These are phyloP conservation scores for Cryoendolithus antarcticus DNA, from an alignment of 2,329 filamentous ascomycete species.

Conservation along the genomic window DNA sequence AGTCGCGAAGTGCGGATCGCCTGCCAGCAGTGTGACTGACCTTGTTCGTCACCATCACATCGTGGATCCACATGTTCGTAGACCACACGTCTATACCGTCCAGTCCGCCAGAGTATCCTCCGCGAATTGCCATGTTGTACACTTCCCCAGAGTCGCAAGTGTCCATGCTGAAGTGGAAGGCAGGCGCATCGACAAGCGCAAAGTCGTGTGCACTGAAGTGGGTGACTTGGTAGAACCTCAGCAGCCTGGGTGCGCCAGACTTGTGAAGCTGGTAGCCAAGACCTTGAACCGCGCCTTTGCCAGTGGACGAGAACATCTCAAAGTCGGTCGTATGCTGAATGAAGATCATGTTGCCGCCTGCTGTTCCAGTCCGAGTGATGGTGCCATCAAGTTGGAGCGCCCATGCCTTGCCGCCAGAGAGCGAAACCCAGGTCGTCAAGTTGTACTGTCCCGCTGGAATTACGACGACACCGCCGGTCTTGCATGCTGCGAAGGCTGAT, in stretches of 20 bases:
- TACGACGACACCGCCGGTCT: conserved; percentile 37
- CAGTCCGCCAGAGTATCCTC: conserved; percentile 39
- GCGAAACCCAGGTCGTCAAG: conserved; percentile 37
- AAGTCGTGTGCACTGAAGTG: conserved; percentile 40
- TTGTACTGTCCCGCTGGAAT: conserved; percentile 40
- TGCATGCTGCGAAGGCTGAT: conserved; percentile 39
- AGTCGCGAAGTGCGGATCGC: no score
- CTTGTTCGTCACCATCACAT: conserved; percentile 50
- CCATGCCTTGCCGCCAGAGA: conserved; percentile 36
- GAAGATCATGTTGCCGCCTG: conserved; percentile 41
- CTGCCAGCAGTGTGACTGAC: conserved; percentile 12
- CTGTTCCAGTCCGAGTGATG: conserved; percentile 40
- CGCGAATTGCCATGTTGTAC: conserved; percentile 45
- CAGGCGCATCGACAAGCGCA: conserved; percentile 36
- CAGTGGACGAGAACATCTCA: conserved; percentile 41
- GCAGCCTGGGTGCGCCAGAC: conserved; percentile 30
- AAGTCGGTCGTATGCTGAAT: conserved; percentile 40
- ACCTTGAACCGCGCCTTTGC: conserved; percentile 41
- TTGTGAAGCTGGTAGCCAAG: conserved; percentile 39
- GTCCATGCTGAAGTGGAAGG: conserved; percentile 40
- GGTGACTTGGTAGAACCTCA: conserved; percentile 33
- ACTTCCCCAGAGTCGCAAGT: conserved; percentile 41
- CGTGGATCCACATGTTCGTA: conserved; percentile 46
- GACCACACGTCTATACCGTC: conserved; percentile 46
- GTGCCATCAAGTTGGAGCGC: conserved; percentile 42